phyloP scores from a whole-genome alignment of 2,329 filamentous ascomycete genomes.

The Chaetothyriales sp. region DNA sequence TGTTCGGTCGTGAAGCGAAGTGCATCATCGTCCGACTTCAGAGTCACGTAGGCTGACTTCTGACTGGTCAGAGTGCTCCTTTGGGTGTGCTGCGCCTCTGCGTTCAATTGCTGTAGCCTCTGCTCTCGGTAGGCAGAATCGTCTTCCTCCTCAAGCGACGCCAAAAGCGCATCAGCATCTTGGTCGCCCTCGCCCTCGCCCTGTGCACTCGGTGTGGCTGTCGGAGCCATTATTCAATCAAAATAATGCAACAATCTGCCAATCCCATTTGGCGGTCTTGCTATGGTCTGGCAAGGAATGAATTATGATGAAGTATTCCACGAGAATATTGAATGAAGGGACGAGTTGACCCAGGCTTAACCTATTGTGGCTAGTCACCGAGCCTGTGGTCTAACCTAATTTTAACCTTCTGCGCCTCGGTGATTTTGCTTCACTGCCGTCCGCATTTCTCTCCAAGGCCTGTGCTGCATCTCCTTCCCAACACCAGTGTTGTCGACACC shows the following conservation, averaged over 20 bases:
- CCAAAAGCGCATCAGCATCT: constrained; percentile 46
- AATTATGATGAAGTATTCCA: neutral
- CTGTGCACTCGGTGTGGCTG: neutral
- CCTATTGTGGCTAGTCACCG: too few species aligned
- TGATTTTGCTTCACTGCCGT: too few species aligned
- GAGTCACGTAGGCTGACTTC: constrained; percentile 23
- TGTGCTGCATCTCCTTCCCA: too few species aligned
- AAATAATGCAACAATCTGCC: neutral
- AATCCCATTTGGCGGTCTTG: neutral
- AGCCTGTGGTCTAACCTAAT: too few species aligned
- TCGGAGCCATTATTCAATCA: neutral
- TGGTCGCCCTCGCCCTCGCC: constrained; percentile 28
- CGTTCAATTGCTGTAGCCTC: constrained; percentile 10
- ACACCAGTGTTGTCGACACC: too few species aligned
- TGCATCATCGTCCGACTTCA: constrained; percentile 39
- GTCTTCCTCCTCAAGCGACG: constrained; percentile 38
- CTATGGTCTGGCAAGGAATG: neutral
- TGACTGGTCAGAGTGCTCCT: constrained; percentile 3
- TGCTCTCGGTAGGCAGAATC: constrained; percentile 39
- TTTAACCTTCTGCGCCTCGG: too few species aligned
- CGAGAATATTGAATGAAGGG: too few species aligned
- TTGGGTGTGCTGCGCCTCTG: constrained; percentile 1
- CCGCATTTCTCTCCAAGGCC: too few species aligned
- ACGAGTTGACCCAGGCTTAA: too few species aligned
- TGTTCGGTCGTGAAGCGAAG: constrained; percentile 46